These are phyloP conservation scores for Quercus tomentella DNA, from an alignment of 331 rosid genomes.

Conservation along the genomic window DNA sequence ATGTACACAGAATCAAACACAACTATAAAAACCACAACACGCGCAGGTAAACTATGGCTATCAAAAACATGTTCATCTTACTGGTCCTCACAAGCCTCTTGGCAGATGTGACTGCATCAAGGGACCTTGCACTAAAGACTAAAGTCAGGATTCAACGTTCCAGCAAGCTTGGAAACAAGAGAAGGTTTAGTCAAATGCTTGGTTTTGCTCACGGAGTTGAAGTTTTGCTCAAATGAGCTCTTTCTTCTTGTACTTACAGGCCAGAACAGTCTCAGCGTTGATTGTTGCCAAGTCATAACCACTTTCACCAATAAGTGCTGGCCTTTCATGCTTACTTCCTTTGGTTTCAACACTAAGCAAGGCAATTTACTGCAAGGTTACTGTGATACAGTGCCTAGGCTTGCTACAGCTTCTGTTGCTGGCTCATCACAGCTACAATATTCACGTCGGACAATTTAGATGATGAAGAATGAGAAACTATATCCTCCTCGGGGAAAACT, in stretches of 20 bases:
- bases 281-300: neutral
- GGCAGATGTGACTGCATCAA: slow-evolving; percentile 7
- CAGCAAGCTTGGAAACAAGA: neutral
- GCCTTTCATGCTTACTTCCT: neutral
- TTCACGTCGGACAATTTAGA: neutral
- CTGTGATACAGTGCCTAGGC: neutral
- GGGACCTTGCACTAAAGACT: slow-evolving; percentile 7
- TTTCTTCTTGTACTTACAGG: neutral
- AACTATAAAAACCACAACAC: neutral
- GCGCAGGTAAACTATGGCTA: neutral
- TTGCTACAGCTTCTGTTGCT: neutral
- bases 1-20: neutral
- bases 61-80: neutral
- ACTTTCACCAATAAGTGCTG: neutral
- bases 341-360: neutral
- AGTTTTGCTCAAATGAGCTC: neutral
- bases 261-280: neutral
- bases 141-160: neutral
- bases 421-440: neutral
- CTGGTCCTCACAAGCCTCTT: neutral
- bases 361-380: neutral
- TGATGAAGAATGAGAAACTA: neutral
- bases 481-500: too few relatives aligned
- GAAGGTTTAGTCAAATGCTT: neutral
- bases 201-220: neutral